A percentile compares a stretch with the other conserved stretches of the same genome.
phyloP scores from a whole-genome alignment of 192 early-diverging fungal species.

The Helicostylum pulchrum region DNA sequence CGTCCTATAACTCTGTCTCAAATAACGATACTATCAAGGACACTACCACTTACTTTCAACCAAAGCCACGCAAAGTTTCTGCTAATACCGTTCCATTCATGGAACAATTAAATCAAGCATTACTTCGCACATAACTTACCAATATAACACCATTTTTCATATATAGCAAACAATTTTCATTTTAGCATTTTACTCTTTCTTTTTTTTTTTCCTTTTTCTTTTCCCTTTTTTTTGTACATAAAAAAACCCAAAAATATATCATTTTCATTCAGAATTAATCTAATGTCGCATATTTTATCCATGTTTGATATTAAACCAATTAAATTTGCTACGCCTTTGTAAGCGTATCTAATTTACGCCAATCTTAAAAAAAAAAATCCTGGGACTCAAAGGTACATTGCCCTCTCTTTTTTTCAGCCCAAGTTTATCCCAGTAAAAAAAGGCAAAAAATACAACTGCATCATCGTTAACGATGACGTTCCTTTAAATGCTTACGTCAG shows the following conservation, averaged over 20 bases:
- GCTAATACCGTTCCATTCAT: slow-evolving; percentile 5
- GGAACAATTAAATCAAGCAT: slow-evolving; percentile 14
- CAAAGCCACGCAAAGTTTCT: background rate
- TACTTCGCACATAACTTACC: slow-evolving; percentile 6
- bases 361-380: background rate
- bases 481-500: too few relatives aligned
- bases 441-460: too few relatives aligned
- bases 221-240: background rate
- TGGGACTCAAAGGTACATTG: background rate
- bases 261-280: too few relatives aligned
- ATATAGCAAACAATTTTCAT: background rate
- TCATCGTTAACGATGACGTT: background rate
- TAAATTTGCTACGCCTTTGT: too few relatives aligned
- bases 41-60: background rate
- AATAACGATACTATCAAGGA: background rate
- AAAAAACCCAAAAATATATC: background rate
- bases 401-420: background rate
- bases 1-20: slow-evolving; percentile 3
- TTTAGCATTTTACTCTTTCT: background rate
- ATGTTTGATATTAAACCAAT: background rate
- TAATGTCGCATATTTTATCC: too few relatives aligned
- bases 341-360: too few relatives aligned
- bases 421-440: background rate
- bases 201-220: background rate
- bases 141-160: background rate